phyloP scores from a whole-genome alignment of 768 basidiomycete genomes.

The Paxillus rubicundulus region DNA sequence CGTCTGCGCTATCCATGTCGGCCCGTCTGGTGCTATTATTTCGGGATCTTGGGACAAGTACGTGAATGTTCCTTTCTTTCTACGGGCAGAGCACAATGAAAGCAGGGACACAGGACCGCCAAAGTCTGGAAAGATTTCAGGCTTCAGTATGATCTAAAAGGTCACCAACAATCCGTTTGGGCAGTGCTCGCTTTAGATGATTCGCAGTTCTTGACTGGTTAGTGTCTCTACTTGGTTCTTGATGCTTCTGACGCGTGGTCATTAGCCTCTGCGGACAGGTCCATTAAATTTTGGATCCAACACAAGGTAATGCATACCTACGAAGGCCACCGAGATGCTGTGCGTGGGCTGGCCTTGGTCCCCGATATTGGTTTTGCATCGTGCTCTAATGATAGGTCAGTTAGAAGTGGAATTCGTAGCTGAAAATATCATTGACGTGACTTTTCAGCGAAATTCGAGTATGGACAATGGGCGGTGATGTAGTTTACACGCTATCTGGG shows the following conservation, averaged over 20 bases:
- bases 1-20: conserved; percentile 79
- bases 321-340: conserved; percentile 87
- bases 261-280: conserved; percentile 90
- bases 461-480: conserved; percentile 83
- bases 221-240: conserved; percentile 11
- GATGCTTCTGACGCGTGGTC: conserved; percentile 6
- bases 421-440: not conserved
- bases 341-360: conserved; percentile 78
- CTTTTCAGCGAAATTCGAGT: conserved; percentile 78
- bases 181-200: conserved; percentile 80
- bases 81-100: not conserved
- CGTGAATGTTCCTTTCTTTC: conserved; percentile 23
- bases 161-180: conserved; percentile 93
- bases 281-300: conserved; percentile 84
- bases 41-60: conserved; percentile 98
- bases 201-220: conserved; percentile 80
- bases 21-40: conserved; percentile 70
- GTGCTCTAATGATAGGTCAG: conserved; percentile 90
- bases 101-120: conserved; percentile 64
- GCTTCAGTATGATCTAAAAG: conserved; percentile 69
- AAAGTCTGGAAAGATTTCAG: conserved; percentile 89
- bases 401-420: not conserved
- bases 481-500: conserved; percentile 77
- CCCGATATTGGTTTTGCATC: conserved; percentile 92
- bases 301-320: conserved; percentile 75